These are phyloP conservation scores for Nemania bipapillata DNA, from an alignment of 2,329 filamentous ascomycete genomes.

Conservation along the genomic window DNA sequence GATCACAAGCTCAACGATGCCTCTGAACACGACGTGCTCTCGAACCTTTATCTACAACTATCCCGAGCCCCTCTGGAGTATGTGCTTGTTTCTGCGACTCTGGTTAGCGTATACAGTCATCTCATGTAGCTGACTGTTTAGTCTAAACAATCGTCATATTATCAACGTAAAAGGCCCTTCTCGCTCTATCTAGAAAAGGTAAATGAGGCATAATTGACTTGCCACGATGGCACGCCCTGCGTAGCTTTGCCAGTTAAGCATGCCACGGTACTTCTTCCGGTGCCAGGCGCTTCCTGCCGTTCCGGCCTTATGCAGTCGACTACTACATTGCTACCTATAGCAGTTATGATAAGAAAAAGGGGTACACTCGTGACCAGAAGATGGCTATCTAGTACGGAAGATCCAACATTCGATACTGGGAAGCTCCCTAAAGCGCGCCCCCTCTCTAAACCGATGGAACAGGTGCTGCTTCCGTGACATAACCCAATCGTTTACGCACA, in stretches of 20 bases:
- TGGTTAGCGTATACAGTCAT: background rate
- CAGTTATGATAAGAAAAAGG: background rate
- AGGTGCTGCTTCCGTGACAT: background rate
- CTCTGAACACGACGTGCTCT: no score
- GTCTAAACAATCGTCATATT: no score
- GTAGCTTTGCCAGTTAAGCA: no score
- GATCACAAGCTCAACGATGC: conserved; percentile 63
- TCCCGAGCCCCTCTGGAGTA: background rate
- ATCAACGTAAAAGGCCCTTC: no score
- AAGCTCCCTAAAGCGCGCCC: background rate
- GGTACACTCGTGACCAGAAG: background rate
- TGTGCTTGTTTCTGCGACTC: background rate
- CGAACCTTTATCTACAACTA: conserved; percentile 50
- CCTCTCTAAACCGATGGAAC: background rate
- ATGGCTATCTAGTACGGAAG: background rate
- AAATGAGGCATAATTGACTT: background rate
- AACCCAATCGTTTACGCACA: background rate
- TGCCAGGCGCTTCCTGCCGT: no score
- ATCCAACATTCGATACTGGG: background rate
- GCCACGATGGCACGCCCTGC: background rate
- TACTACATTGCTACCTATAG: background rate
- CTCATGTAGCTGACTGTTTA: background rate
- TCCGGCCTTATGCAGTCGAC: no score
- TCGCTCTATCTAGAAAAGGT: background rate
- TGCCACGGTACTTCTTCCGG: no score